Conservation (phyloP, 139 green algal species). For the Trebouxia sp. region DNA sequence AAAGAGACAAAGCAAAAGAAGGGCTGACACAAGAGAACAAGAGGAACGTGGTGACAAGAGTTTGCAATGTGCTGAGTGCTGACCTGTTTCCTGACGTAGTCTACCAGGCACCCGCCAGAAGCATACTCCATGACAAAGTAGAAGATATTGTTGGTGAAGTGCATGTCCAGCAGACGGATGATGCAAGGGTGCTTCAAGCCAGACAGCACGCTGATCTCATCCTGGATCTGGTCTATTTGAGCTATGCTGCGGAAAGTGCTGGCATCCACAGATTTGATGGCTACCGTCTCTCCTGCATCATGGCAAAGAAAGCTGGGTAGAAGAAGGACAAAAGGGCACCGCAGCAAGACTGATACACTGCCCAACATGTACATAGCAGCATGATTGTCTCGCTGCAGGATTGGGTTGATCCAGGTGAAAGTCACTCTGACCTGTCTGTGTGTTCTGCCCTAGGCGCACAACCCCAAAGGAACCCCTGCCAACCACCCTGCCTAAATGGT, state of each 20-base stretch:
- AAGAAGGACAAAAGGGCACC: background rate
- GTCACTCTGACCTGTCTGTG: slow-evolving; percentile 46
- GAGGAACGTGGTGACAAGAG: no score
- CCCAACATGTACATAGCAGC: background rate
- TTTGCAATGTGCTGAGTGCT: no score
- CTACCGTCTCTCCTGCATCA: slow-evolving; percentile 66
- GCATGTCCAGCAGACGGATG: slow-evolving; percentile 55
- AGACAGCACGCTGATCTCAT: slow-evolving; percentile 71
- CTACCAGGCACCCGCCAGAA: slow-evolving; percentile 57
- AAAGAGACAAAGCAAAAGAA: no score
- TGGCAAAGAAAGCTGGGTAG: background rate
- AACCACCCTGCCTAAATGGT: slow-evolving; percentile 59
- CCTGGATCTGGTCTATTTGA: slow-evolving; percentile 74
- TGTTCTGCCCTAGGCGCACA: slow-evolving; percentile 59
- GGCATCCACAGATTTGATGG: slow-evolving; percentile 72
- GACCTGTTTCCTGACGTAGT: slow-evolving; percentile 39
- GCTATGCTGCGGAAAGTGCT: slow-evolving; percentile 65
- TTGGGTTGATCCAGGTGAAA: no score
- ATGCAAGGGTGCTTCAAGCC: slow-evolving; percentile 74
- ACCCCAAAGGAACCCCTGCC: slow-evolving; percentile 64
- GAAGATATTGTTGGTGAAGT: slow-evolving; percentile 56
- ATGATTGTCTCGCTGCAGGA: no score
- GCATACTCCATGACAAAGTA: slow-evolving; percentile 84
- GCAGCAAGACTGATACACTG: background rate
- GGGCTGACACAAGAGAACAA: no score